Percentiles rank a stretch among this genome's conserved stretches.
These are phyloP conservation scores for Gossypium aridum DNA, from an alignment of 441 rosid genomes.

Conservation along the genomic window DNA sequence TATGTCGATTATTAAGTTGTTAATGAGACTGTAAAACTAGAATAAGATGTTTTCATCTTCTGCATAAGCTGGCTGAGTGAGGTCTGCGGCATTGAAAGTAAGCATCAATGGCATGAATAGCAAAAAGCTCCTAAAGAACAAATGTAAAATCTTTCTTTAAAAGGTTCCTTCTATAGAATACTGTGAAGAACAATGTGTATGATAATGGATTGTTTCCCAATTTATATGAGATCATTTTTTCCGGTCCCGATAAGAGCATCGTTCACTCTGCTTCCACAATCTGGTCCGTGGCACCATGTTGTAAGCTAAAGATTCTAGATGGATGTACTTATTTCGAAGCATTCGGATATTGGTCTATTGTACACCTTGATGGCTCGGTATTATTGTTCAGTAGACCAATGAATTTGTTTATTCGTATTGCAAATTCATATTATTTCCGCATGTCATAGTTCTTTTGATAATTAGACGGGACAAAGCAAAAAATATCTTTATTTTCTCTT, in stretches of 20 bases:
- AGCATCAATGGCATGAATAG: slow-evolving; percentile 32
- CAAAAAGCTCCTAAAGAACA: slow-evolving; percentile 39
- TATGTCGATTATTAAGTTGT: background rate
- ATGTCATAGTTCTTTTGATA: too few relatives aligned
- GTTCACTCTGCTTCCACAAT: background rate
- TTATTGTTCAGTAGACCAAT: background rate
- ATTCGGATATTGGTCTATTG: background rate
- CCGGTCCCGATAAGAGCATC: background rate
- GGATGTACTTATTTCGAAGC: background rate
- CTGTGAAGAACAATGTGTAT: slow-evolving; percentile 41
- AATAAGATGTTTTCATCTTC: background rate
- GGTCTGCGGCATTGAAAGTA: slow-evolving; percentile 56
- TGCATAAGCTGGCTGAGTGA: slow-evolving; percentile 52
- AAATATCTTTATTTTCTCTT: background rate
- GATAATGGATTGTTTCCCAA: background rate
- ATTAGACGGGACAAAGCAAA: too few relatives aligned
- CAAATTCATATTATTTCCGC: too few relatives aligned
- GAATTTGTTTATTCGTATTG: too few relatives aligned
- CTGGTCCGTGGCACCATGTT: background rate
- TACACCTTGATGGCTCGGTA: background rate
- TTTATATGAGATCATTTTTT: background rate
- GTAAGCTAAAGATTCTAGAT: background rate
- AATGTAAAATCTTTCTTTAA: slow-evolving; percentile 23
- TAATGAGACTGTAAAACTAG: background rate
- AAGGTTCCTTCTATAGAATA: background rate